Evolutionary conservation across 108 stramenopile species (phyloP).

Genomic region (Licmophora abbreviata): DNA sequence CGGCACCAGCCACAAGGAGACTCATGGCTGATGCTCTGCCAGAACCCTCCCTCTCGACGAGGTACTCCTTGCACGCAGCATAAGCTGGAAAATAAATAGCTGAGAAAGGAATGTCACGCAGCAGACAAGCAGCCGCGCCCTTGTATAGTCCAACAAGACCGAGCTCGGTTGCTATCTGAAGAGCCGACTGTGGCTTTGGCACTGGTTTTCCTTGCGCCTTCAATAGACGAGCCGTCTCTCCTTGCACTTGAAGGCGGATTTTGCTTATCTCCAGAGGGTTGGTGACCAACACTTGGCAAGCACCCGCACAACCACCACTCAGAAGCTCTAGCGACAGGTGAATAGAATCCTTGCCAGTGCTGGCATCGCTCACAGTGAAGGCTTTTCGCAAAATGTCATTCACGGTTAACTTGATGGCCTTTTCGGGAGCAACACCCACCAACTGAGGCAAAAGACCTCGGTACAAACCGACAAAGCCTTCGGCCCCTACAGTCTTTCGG

Average conservation of each 20-base stretch:
- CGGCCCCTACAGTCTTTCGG: not conserved
- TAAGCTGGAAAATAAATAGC: not conserved
- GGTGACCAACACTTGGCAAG: conserved; percentile 44
- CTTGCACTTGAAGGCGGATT: conserved; percentile 40
- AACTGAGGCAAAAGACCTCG: conserved; percentile 33
- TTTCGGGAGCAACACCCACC: conserved; percentile 63
- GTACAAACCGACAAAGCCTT: conserved; percentile 33
- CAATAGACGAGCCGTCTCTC: not conserved
- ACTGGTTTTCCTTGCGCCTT: no score
- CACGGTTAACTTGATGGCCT: conserved; percentile 52
- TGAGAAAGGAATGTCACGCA: not conserved
- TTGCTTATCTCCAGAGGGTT: conserved; percentile 68
- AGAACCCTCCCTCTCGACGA: no score
- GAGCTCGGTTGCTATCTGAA: not conserved
- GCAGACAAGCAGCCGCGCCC: not conserved
- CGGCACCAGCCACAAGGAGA: conserved; percentile 27
- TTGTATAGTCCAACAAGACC: conserved; percentile 14
- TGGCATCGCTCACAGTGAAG: conserved; percentile 2
- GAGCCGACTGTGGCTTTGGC: conserved; percentile 9
- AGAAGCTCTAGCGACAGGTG: conserved; percentile 5
- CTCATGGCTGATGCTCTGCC: not conserved
- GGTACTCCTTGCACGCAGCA: not conserved
- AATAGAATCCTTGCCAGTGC: not conserved
- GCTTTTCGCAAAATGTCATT: conserved; percentile 35
- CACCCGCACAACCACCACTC: conserved; percentile 40